Evolutionary conservation across 257 asterid species (phyloP).

Genomic region (Gynochthodes officinalis): DNA sequence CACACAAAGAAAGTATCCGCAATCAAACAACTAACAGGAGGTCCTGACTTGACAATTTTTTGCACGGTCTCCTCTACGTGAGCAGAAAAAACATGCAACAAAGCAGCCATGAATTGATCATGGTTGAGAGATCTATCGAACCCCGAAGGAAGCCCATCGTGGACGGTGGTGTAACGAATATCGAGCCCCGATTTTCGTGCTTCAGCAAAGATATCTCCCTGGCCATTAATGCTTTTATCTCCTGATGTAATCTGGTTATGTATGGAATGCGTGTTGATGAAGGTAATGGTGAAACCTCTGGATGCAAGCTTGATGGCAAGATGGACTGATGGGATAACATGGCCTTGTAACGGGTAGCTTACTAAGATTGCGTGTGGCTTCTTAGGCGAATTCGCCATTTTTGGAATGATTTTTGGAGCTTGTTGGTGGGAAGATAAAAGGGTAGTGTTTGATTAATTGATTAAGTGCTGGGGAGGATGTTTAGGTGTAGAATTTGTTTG

Average conservation of each 20-base stretch:
- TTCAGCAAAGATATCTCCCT: conserved; percentile 24
- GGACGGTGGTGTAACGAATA: conserved; percentile 37
- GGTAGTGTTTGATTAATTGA: not conserved
- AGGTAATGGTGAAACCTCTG: conserved; percentile 43
- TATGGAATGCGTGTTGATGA: conserved; percentile 39
- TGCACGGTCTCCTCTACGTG: conserved; percentile 40
- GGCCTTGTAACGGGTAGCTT: conserved; percentile 47
- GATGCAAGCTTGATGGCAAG: conserved; percentile 43
- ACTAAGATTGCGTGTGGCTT: conserved; percentile 45
- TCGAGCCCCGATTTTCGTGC: conserved; percentile 32
- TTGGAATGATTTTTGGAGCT: not conserved
- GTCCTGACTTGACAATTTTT: conserved; percentile 16
- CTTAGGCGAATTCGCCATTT: conserved; percentile 25
- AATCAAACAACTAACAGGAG: conserved; percentile 40
- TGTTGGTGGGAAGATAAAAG: no score
- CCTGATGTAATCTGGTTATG: conserved; percentile 31
- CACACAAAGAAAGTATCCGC: conserved; percentile 46
- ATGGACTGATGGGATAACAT: conserved; percentile 38
- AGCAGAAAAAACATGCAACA: conserved; percentile 43
- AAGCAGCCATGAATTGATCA: conserved; percentile 40
- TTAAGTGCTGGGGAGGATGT: not conserved
- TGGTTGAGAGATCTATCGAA: conserved; percentile 37
- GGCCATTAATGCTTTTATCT: not conserved
- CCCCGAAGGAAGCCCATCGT: conserved; percentile 40
- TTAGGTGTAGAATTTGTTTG: not conserved